Base-by-base conservation (phyloP, 169 alveolate species). In the Eimeria praecox region DNA sequence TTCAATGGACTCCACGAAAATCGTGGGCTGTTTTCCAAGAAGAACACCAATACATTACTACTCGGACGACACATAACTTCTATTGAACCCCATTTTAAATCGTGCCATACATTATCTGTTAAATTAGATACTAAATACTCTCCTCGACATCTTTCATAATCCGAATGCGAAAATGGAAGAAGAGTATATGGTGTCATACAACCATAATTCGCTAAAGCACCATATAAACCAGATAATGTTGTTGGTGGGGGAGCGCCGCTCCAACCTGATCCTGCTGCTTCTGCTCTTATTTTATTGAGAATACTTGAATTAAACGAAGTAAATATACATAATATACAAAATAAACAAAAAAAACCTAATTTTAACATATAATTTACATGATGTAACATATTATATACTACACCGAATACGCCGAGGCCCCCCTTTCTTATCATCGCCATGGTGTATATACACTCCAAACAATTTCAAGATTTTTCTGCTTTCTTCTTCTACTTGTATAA, bases 21-120 rank as follows among this genome's bases (percentile, higher is more conserved):
- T 10, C 85, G 49, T 6, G 85, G 46, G 59, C 46, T 35, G 38
- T 75, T 42, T 24, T 75, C 85, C 24, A 75, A 40, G 85, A 75
- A 42, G 18, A 75, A 40, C 10, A 22, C n/a, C 22, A 75, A 40
- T 10, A 14, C 0, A 12, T 75, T 35, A 4, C 35, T 75, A 27
- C 85, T 75, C 18, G 85, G 59, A 4, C 85, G 12, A 27, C 85
- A 75, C 85, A 75, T 75, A 18, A 75, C 54, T 9, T 42, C 85
- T 42, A 75, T 42, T 9, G 46, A 40, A 12, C 85, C 85, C 85
- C 85, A 75, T 35, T 75, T 75, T 27, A 75, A 27, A 18, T 42
- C 54, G 9, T 40, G 8, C 85, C 85, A 75, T 24, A 35, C 85
- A 6, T 16, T 14, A 8, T 75, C 85, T 20, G 85, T 75, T 20